A percentile compares a stretch with the other conserved stretches of the same genome.
Conservation (phyloP, 345 rosid species). For the Syzygium jambos region DNA sequence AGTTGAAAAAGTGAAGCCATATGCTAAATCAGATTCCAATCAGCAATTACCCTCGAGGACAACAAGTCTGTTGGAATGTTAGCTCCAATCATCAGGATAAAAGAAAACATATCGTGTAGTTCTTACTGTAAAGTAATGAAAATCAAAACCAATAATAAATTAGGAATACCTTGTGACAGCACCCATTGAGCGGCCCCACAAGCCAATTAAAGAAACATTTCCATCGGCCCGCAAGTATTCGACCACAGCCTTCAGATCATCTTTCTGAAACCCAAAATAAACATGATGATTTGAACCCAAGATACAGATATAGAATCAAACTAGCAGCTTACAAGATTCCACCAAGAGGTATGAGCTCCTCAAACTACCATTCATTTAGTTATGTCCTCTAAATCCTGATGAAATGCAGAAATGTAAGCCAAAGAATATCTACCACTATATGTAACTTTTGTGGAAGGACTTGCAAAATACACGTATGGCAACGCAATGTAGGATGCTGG, state of each 20-base stretch:
- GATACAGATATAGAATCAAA: background rate
- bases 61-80: background rate
- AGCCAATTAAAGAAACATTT: conserved; percentile 34
- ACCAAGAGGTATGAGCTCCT: background rate
- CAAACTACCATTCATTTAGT: background rate
- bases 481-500: background rate
- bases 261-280: conserved; percentile 18
- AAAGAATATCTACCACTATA: background rate
- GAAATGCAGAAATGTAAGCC: background rate
- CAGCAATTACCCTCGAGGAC: background rate
- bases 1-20: background rate
- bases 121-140: background rate
- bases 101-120: background rate
- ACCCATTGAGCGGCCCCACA: conserved; percentile 57
- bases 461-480: background rate
- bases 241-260: conserved; percentile 41
- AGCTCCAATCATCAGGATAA: background rate
- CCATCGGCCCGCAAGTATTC: conserved; percentile 30
- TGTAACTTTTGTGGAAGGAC: background rate
- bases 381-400: background rate
- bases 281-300: background rate
- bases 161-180: conserved; percentile 35
- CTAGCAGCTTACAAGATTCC: background rate
- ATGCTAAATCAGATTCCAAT: background rate
- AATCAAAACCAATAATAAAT: background rate